Percentiles rank a stretch among this genome's conserved stretches.
Conservation (phyloP, 1,284 basidiomycete genomes). For the Inonotus hispidus region DNA sequence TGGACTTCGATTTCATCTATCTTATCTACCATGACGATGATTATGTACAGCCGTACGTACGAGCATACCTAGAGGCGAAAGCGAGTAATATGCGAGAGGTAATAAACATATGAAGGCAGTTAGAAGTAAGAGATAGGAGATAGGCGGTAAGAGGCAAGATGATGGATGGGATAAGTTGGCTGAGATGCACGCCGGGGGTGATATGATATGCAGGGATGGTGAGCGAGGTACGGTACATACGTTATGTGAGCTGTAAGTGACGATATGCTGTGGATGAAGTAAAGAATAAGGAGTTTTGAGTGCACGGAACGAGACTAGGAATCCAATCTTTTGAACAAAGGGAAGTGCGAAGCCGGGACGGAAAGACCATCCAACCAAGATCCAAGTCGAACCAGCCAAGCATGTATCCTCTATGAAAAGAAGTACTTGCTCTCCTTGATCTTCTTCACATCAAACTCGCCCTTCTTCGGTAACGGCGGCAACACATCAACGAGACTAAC, state of each 20-base stretch:
- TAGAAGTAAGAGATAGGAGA: not conserved
- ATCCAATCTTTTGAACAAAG: no score
- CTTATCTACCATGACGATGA: not conserved
- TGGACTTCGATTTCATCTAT: not conserved
- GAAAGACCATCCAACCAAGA: not conserved
- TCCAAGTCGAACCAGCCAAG: not conserved
- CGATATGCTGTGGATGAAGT: not conserved
- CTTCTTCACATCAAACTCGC: slow-evolving; percentile 80
- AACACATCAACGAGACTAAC: slow-evolving; percentile 74
- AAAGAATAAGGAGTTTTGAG: not conserved
- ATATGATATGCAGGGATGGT: not conserved
- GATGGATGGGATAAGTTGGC: not conserved
- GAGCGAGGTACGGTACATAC: not conserved
- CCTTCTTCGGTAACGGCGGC: slow-evolving; percentile 83
- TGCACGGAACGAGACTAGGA: not conserved
- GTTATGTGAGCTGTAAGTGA: not conserved
- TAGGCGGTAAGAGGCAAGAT: not conserved
- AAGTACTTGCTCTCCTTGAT: slow-evolving; percentile 87
- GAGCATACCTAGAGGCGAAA: not conserved
- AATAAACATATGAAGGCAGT: no score
- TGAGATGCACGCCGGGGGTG: no score
- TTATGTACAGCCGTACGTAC: not conserved
- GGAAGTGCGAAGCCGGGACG: no score
- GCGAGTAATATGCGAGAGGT: not conserved
- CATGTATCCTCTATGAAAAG: slow-evolving; percentile 63